These are phyloP conservation scores for Ophiostoma fasciatum DNA, from an alignment of 2,329 filamentous ascomycete genomes.

Conservation along the genomic window DNA sequence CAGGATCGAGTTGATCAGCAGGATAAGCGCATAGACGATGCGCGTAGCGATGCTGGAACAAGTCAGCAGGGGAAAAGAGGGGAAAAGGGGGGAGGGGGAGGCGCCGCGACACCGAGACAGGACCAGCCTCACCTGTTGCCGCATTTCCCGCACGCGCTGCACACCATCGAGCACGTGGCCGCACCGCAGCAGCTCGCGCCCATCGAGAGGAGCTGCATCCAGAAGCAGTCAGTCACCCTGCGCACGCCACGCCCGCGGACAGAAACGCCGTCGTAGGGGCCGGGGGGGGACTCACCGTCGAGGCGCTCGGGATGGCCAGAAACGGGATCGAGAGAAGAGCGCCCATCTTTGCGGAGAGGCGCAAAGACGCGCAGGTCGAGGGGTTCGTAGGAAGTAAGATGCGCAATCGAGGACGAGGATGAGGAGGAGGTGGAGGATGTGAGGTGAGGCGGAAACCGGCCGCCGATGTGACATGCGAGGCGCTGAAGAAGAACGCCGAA, in stretches of 20 bases:
- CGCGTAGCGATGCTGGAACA: conserved; percentile 78
- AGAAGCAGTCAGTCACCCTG: neutral
- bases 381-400: too few relatives aligned
- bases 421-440: neutral
- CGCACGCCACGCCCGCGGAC: neutral
- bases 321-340: conserved; percentile 81
- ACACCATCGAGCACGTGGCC: conserved; percentile 90
- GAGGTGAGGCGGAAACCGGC: too few relatives aligned
- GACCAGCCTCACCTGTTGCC: conserved; percentile 59
- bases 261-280: too few relatives aligned
- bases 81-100: neutral
- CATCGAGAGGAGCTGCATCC: conserved; percentile 8
- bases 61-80: conserved; percentile 8
- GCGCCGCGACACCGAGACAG: neutral
- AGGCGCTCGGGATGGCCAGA: conserved; percentile 70
- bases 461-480: too few relatives aligned
- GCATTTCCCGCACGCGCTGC: conserved; percentile 90
- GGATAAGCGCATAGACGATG: conserved; percentile 88
- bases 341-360: conserved; percentile 49
- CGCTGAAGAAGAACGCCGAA: neutral
- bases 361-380: too few relatives aligned
- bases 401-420: too few relatives aligned
- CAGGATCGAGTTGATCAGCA: conserved; percentile 89
- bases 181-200: conserved; percentile 90
- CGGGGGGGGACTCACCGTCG: conserved; percentile 53